Conservation (phyloP, 2,329 filamentous ascomycete genomes). For the Epichloe uncinata region DNA sequence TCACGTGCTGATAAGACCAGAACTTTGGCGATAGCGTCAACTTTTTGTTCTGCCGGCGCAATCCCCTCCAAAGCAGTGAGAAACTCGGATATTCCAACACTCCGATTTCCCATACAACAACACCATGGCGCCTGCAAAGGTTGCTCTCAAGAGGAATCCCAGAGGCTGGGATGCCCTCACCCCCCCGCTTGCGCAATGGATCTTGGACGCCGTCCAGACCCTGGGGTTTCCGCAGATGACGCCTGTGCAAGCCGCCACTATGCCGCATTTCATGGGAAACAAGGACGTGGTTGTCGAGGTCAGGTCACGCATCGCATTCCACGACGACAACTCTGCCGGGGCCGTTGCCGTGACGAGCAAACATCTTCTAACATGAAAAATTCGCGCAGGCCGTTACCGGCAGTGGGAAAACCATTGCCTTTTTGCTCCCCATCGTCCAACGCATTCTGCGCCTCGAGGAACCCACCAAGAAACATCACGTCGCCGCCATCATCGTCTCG, state of each 20-base stretch:
- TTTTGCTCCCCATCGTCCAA: slow-evolving; percentile 76
- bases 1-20: slow-evolving; percentile 23
- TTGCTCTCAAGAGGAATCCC: slow-evolving; percentile 29
- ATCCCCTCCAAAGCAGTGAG: not conserved
- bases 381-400: slow-evolving; percentile 61
- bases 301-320: slow-evolving; percentile 4
- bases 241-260: slow-evolving; percentile 84
- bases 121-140: slow-evolving; percentile 21
- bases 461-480: slow-evolving; percentile 76
- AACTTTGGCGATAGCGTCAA: slow-evolving; percentile 7
- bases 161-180: slow-evolving; percentile 31
- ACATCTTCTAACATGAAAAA: not conserved
- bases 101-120: not conserved
- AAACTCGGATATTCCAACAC: not conserved
- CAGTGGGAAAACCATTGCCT: slow-evolving; percentile 81
- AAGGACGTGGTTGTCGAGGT: slow-evolving; percentile 88
- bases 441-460: slow-evolving; percentile 68
- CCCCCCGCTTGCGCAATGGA: slow-evolving; percentile 47
- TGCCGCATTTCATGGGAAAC: slow-evolving; percentile 77
- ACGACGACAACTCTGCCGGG: too few species aligned
- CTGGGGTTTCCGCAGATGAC: slow-evolving; percentile 86
- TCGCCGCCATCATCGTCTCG: slow-evolving; percentile 82
- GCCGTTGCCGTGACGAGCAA: not conserved
- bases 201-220: slow-evolving; percentile 66
- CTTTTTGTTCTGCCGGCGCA: slow-evolving; percentile 2